Evolutionary conservation across 305 asterid genomes (phyloP), one percentile per base, ranked within the genome.

Genomic region (Plantago coronopus): DNA sequence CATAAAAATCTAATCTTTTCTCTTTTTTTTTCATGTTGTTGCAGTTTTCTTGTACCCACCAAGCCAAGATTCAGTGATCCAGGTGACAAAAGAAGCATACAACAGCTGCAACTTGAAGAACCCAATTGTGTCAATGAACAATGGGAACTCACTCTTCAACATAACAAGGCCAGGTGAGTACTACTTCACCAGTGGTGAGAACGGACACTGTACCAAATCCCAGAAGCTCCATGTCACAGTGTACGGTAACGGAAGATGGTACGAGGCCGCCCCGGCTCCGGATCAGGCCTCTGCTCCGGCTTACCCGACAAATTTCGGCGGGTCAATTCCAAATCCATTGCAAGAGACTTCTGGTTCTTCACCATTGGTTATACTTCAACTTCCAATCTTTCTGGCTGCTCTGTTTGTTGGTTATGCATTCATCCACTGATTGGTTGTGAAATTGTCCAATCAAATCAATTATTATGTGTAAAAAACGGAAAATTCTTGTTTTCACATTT

Each of bases 21-120:
- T 7, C 2, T 4, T 5, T 13, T 9, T 7, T 3, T 4, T 5
- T 57, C 15, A n/a, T n/a, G n/a, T 14, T 38, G 55, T 11, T 76
- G 81, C 89, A 89, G 98, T 89, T 69, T 89, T 91, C 75, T 70
- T 91, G 77, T 88, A 83, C 76, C 96, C 98, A 8, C 98, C 97
- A 9, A 89, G 96, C 69, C 80, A 87, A 73, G 98, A 91, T 67
- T 89, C 98, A 14, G 81, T 89, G 57, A 76, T 91, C 70, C 96
- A 83, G 48, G 94, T 91, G 22, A 80, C 85, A 6, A 62, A 69
- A 21, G 81, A 74, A 19, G 67, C 86, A 29, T 91, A 67, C 84
- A 64, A 70, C 15, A 66, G 59, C 74, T 91, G 98, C 81, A 74
- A 81, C 83, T 56, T 78, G 11, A 81, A 80, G 68, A 81, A 84